These are phyloP conservation scores for Drechslerella coelobrocha DNA, from an alignment of 2,329 filamentous ascomycete species.

Conservation along the genomic window DNA sequence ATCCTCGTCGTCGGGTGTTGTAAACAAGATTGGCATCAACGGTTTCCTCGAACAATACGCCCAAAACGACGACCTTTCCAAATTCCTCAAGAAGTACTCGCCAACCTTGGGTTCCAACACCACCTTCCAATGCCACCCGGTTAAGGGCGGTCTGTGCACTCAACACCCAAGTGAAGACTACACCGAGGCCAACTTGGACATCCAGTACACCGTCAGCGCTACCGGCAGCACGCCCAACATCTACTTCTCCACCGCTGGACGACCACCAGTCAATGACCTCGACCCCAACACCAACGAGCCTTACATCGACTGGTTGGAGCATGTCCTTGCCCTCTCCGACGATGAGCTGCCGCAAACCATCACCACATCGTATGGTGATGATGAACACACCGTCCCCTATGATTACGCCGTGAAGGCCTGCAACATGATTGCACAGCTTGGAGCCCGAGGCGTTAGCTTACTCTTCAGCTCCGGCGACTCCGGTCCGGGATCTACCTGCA, in stretches of 20 bases:
- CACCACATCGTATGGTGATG: slow-evolving; percentile 71
- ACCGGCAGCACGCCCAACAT: slow-evolving; percentile 65
- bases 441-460: slow-evolving; percentile 71
- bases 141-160: slow-evolving; percentile 59
- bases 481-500: slow-evolving; percentile 66
- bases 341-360: slow-evolving; percentile 67
- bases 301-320: slow-evolving; percentile 69
- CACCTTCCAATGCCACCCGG: slow-evolving; percentile 59
- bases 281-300: slow-evolving; percentile 69
- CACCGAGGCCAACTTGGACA: slow-evolving; percentile 68
- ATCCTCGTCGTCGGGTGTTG: too few species aligned
- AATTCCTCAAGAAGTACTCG: slow-evolving; percentile 61
- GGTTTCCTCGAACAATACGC: slow-evolving; percentile 56
- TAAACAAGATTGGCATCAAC: slow-evolving; percentile 53
- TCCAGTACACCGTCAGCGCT: slow-evolving; percentile 66
- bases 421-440: slow-evolving; percentile 69
- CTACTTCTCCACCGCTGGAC: slow-evolving; percentile 66
- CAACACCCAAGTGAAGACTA: slow-evolving; percentile 59
- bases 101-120: slow-evolving; percentile 60
- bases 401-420: slow-evolving; percentile 70
- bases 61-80: slow-evolving; percentile 58
- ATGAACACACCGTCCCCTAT: slow-evolving; percentile 69
- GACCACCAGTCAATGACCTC: slow-evolving; percentile 62
- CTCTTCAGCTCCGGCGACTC: slow-evolving; percentile 68
- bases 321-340: slow-evolving; percentile 63